phyloP scores from a whole-genome alignment of 1,139 yeast genomes.

The Kluyveromyces sp. region DNA sequence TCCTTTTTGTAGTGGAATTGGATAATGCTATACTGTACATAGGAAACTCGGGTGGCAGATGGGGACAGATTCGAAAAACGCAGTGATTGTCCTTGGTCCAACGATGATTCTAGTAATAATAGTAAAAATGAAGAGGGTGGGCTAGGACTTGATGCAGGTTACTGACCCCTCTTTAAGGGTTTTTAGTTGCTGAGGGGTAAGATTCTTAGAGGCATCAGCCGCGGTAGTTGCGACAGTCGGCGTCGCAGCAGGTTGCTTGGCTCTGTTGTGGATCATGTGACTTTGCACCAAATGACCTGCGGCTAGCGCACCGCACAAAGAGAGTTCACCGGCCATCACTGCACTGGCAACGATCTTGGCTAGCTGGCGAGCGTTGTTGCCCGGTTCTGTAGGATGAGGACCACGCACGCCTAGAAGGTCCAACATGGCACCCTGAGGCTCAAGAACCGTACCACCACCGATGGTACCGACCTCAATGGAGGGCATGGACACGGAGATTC shows the following conservation, averaged over 20 bases:
- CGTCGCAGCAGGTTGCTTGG: slow-evolving; percentile 25
- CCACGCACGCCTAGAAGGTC: slow-evolving; percentile 93
- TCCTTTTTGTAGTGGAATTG: no score
- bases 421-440: slow-evolving; percentile 94
- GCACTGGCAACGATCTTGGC: slow-evolving; percentile 95
- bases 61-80: no score
- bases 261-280: slow-evolving; percentile 94
- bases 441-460: slow-evolving; percentile 97
- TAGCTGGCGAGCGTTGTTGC: slow-evolving; percentile 88
- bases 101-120: no score
- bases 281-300: slow-evolving; percentile 98
- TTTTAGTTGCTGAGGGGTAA: slow-evolving; percentile 28
- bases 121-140: no score
- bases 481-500: slow-evolving; percentile 95
- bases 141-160: slow-evolving; percentile 55
- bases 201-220: slow-evolving; percentile 22
- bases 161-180: slow-evolving; percentile 64
- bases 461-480: slow-evolving; percentile 98
- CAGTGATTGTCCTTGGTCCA: no score
- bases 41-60: slow-evolving; percentile 6
- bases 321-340: slow-evolving; percentile 93
- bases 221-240: slow-evolving; percentile 15
- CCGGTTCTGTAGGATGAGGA: slow-evolving; percentile 90
- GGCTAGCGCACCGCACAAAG: slow-evolving; percentile 90
- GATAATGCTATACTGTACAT: slow-evolving; percentile 5